Evolutionary conservation across 495 filamentous ascomycete species (phyloP), one percentile per base, ranked within the genome.

Genomic region (Immersiella caudata): DNA sequence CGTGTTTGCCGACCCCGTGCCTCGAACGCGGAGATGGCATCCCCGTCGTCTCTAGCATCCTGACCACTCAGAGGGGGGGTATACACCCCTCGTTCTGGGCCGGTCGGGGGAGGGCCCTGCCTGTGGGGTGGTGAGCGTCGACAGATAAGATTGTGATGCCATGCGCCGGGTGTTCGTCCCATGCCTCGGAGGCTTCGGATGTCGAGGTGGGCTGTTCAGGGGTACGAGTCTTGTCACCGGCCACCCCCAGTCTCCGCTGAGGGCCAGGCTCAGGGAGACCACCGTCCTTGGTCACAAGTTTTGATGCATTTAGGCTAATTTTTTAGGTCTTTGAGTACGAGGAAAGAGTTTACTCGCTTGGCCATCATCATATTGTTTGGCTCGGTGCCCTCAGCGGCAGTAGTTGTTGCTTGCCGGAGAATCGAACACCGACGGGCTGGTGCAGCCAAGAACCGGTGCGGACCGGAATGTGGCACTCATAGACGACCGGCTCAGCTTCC

Each of bases 11-110:
- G 11, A 56, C 24, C 51, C 27, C 62, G 55, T 18, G 50, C 21
- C 62, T 16, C n/a, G 26, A 35, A 52, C 20, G 29, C 40, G 35
- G 62, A 56, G 62, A 25, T 24, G 51, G 1, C 62, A 33, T 65
- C 33, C 59, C 33, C n/a, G 59, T 25, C 21, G 36, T 55, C 52
- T 55, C 24, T 12, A 55, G n/a, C 3, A 7, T 12, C 6, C 27
- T 59, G 18, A 2, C 57, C 27, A 59, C 20, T 33, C 8, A 21
- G 14, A 33, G 33, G 26, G 57, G 21, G 2, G 16, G 21, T 7
- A 59, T 36, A 26, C 57, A 59, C 57, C 57, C 57, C 57, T 59
- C 57, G 57, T 21, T 36, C 57, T 29, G 33, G 26, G 26, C 25
- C 26, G 57, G 6, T 46, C 40, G 40, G 40, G 40, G 40, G 40